These are phyloP conservation scores for Coemansia pectinata DNA, from an alignment of 192 early-diverging fungal genomes.

Conservation along the genomic window DNA sequence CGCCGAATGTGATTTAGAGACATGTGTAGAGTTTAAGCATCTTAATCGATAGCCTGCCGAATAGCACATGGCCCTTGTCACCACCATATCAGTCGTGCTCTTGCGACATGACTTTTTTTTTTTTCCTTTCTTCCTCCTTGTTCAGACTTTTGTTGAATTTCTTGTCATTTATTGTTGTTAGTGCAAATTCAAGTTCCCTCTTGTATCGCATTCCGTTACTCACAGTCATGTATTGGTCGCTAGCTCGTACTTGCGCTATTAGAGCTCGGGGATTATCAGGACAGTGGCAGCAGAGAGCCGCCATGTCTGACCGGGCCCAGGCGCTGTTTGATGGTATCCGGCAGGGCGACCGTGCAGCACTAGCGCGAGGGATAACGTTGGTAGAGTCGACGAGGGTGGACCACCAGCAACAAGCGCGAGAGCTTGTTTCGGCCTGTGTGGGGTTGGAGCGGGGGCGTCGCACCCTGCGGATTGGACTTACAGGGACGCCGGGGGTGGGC, in stretches of 20 bases:
- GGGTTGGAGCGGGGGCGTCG: conserved; percentile 30
- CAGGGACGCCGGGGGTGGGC: conserved; percentile 79
- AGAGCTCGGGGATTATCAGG: not conserved
- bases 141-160: not conserved
- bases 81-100: not conserved
- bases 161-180: not conserved
- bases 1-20: conserved; percentile 27
- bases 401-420: conserved; percentile 62
- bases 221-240: not conserved
- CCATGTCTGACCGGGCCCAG: conserved; percentile 2
- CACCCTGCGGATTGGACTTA: conserved; percentile 75
- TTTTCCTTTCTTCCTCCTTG: not conserved
- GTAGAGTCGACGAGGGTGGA: conserved; percentile 70
- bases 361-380: conserved; percentile 44
- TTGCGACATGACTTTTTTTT: not conserved
- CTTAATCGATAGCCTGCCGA: no score
- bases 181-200: not conserved
- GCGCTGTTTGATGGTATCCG: conserved; percentile 33
- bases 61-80: no score
- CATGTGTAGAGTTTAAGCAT: no score
- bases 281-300: not conserved
- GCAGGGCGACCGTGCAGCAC: conserved; percentile 23
- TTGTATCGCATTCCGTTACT: not conserved
- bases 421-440: conserved; percentile 60
- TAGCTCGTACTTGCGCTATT: not conserved